Evolutionary conservation across 805 yeast genomes (phyloP).

Genomic region (Candida insectalens): DNA sequence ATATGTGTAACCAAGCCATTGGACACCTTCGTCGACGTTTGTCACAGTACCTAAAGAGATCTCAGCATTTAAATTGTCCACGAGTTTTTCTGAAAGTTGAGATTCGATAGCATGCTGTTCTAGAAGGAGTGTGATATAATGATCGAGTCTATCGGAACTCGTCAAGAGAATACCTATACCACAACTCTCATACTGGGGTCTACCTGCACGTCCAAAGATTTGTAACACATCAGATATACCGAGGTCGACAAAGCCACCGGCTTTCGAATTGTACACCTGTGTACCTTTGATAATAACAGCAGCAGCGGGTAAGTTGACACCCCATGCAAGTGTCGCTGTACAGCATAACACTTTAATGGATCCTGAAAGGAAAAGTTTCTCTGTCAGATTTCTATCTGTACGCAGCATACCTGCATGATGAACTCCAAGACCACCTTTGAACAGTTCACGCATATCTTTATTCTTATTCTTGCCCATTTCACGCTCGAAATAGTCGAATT

Average conservation of each 20-base stretch:
- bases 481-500: conserved; percentile 36
- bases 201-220: conserved; percentile 98
- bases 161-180: conserved; percentile 94
- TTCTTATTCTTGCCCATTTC: conserved; percentile 60
- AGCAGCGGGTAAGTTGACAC: conserved; percentile 97
- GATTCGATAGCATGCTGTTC: conserved; percentile 98
- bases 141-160: conserved; percentile 69
- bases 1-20: conserved; percentile 97
- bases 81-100: conserved; percentile 61
- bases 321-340: conserved; percentile 99
- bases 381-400: conserved; percentile 81
- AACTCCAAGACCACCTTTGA: conserved; percentile 75
- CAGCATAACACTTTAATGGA: conserved; percentile 85
- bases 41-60: conserved; percentile 93
- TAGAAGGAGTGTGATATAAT: conserved; percentile 77
- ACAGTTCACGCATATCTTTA: conserved; percentile 73
- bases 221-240: conserved; percentile 97
- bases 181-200: conserved; percentile 88
- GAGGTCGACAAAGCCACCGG: conserved; percentile 88
- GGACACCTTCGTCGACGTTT: conserved; percentile 86
- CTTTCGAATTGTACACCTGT: conserved; percentile 86
- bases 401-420: conserved; percentile 98
- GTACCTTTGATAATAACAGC: conserved; percentile 96
- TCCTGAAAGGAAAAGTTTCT: conserved; percentile 77
- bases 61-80: conserved; percentile 93